phyloP scores from a whole-genome alignment of 176 grass and related monocot species.

The Avena insularis region DNA sequence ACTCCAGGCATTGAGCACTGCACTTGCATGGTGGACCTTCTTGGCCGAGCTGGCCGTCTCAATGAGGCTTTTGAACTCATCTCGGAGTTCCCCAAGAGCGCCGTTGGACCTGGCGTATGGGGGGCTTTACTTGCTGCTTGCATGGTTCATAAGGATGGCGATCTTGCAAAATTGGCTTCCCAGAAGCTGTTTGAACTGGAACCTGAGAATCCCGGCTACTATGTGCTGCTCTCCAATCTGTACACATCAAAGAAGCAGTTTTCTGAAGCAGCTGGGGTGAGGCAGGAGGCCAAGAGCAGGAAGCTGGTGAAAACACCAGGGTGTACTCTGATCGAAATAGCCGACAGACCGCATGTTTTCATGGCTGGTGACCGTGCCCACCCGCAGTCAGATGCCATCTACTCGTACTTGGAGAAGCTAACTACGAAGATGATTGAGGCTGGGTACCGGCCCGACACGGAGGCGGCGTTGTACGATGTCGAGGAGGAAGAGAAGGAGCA shows the following conservation, averaged over 20 bases:
- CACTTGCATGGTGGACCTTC: conserved; percentile 92
- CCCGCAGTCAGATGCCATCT: conserved; percentile 56
- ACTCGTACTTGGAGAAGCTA: conserved; percentile 53
- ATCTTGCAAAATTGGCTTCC: conserved; percentile 74
- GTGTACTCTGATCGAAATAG: conserved; percentile 63
- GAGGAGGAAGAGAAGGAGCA: conserved; percentile 71
- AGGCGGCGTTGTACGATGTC: conserved; percentile 61
- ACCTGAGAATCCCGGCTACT: conserved; percentile 59
- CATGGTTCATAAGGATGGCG: conserved; percentile 65
- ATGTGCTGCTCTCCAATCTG: conserved; percentile 78
- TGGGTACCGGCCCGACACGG: conserved; percentile 63
- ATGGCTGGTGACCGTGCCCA: conserved; percentile 61
- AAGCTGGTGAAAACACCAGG: conserved; percentile 83
- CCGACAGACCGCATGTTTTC: conserved; percentile 59
- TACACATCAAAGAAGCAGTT: conserved; percentile 75
- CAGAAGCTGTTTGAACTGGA: conserved; percentile 68
- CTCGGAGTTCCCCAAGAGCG: conserved; percentile 59
- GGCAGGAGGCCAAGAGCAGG: conserved; percentile 59
- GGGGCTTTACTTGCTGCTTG: conserved; percentile 88
- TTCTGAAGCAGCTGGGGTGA: conserved; percentile 74
- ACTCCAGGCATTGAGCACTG: conserved; percentile 70
- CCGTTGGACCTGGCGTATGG: conserved; percentile 70
- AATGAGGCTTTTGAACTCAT: conserved; percentile 74
- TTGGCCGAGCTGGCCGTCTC: conserved; percentile 73
- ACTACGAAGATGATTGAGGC: conserved; percentile 64